Conservation (phyloP, 352 stramenopile genomes). For the Globisporangium megalacanthum region DNA sequence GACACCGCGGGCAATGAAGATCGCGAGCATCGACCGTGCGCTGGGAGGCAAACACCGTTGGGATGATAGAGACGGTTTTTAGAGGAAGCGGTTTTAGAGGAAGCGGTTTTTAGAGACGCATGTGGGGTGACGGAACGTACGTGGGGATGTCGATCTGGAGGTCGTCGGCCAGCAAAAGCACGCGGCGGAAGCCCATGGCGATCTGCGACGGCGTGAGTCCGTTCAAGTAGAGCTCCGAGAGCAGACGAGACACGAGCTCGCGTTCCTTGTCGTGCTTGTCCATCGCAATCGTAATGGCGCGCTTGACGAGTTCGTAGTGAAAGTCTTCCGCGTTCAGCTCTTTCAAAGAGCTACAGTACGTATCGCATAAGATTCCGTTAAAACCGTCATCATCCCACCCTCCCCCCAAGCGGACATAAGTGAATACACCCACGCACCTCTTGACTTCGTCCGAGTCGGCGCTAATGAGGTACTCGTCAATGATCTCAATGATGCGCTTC, state of each 20-base stretch:
- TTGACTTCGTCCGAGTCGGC: slow-evolving; percentile 89
- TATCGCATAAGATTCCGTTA: neutral
- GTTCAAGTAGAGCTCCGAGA: slow-evolving; percentile 92
- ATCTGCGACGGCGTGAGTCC: slow-evolving; percentile 73
- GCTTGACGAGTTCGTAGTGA: slow-evolving; percentile 93
- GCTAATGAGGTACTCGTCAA: slow-evolving; percentile 87
- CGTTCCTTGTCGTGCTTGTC: slow-evolving; percentile 92
- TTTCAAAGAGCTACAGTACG: slow-evolving; percentile 40
- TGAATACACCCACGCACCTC: slow-evolving; percentile 16
- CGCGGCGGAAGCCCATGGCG: slow-evolving; percentile 92
- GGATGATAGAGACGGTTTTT: too few species aligned
- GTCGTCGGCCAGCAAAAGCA: slow-evolving; percentile 95
- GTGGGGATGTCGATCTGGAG: slow-evolving; percentile 95
- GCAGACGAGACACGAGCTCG: slow-evolving; percentile 89
- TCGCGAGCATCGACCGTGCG: slow-evolving; percentile 90
- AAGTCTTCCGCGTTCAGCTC: slow-evolving; percentile 72
- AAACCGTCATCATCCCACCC: neutral
- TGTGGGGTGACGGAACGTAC: slow-evolving; percentile 16
- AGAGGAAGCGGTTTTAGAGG: neutral
- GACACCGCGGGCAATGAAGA: slow-evolving; percentile 96
- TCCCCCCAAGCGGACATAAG: too few species aligned
- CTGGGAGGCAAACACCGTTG: slow-evolving; percentile 7
- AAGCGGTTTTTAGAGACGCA: neutral
- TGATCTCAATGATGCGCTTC: slow-evolving; percentile 85
- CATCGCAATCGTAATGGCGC: slow-evolving; percentile 93